Conservation (phyloP, 352 stramenopile genomes). For the Globisporangium sylvaticum region DNA sequence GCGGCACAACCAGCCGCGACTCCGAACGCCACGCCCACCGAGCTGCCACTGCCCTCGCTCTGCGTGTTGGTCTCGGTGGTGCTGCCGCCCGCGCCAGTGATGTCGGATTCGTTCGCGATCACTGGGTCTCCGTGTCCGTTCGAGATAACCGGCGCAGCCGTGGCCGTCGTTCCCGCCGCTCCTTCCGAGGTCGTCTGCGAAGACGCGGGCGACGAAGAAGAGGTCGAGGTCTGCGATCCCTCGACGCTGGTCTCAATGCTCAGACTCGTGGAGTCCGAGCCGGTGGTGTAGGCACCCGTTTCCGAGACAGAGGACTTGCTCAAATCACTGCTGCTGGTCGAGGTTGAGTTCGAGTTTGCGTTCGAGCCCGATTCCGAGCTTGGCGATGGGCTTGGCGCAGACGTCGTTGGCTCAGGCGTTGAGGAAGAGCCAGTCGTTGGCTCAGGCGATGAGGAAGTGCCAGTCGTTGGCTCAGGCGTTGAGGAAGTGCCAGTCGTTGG, state of each 20-base stretch:
- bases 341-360: slow-evolving; percentile 2
- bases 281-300: not conserved
- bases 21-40: slow-evolving; percentile 1
- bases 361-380: slow-evolving; percentile 5
- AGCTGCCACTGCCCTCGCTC: slow-evolving; percentile 9
- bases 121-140: slow-evolving; percentile 20
- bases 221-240: not conserved
- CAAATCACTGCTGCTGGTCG: not conserved
- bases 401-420: too few species aligned
- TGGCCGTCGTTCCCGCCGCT: not conserved
- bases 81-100: slow-evolving; percentile 21
- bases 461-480: slow-evolving; percentile 12
- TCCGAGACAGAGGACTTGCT: slow-evolving; percentile 6
- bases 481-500: not conserved
- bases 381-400: slow-evolving; percentile 1
- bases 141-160: not conserved
- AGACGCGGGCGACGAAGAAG: not conserved
- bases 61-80: slow-evolving; percentile 45
- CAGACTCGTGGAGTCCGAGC: not conserved
- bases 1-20: slow-evolving; percentile 26
- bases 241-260: not conserved
- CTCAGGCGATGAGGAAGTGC: too few species aligned
- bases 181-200: not conserved
- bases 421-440: too few species aligned
- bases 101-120: slow-evolving; percentile 11